Base-by-base conservation (phyloP, 139 green algal species). In the Desmodesmus armatus region DNA sequence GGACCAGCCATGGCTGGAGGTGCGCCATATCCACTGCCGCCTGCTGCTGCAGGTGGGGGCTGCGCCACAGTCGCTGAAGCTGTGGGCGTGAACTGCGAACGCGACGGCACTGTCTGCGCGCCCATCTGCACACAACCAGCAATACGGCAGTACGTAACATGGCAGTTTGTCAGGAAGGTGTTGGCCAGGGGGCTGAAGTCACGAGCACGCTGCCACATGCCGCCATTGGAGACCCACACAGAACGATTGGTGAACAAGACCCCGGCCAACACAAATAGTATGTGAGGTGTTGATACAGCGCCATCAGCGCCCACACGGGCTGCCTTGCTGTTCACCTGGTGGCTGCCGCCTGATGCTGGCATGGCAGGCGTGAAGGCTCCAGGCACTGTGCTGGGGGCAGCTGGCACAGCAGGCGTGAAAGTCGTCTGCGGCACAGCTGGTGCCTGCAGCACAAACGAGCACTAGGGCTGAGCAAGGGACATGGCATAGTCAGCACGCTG, bases 81-180 rank as follows among this genome's bases (percentile, higher is more conserved):
- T 11, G 87, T 88, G 53, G 89, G 89, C 37, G 82, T 87, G 65
- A 90, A 91, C 39, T 19, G n/a, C 3, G 11, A 23, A 5, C 70
- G 44, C 67, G 27, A 58, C 7, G 63, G 70, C 79, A 3, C 58
- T 31, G 11, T 17, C 44, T 83, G 53, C 67, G n/a, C n/a, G n/a
- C n/a, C n/a, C n/a, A n/a, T n/a, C n/a, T n/a, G n/a, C n/a, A n/a
- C n/a, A n/a, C n/a, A n/a, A n/a, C n/a, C n/a, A n/a, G n/a, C n/a
- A n/a, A n/a, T n/a, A n/a, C n/a, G n/a, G n/a, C n/a, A n/a, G n/a
- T n/a, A n/a, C n/a, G n/a, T n/a, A n/a, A n/a, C n/a, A n/a, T n/a
- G n/a, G n/a, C n/a, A n/a, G n/a, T n/a, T n/a, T n/a, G n/a, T n/a
- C n/a, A n/a, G n/a, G n/a, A n/a, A n/a, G n/a, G n/a, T n/a, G n/a